Base-by-base conservation (phyloP, 257 asterid genomes). In the Capsicum pubescens region DNA sequence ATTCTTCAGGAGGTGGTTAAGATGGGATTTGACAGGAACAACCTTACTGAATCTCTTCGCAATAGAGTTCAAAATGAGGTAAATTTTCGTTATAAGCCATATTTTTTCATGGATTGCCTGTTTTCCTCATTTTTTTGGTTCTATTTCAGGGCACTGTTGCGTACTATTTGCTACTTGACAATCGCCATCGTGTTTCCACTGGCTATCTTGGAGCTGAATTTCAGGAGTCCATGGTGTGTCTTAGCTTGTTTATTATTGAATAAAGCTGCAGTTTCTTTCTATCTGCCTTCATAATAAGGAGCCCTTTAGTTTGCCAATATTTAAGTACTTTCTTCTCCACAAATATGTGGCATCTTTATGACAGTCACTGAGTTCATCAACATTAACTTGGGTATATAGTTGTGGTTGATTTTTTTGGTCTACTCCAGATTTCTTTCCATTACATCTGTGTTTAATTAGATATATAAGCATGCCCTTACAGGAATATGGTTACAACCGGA, bases 151-250 rank as follows among this genome's bases (percentile, higher is more conserved):
- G 97, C 64, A 95, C 99, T 9, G 95, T 95, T 79, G 88, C 99
- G 16, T 95, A 94, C 90, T 95, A 91, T 90, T 87, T 95, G 89
- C 91, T 95, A 72, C 90, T 94, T 36, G 99, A 95, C 94, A 95
- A 95, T 82, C 93, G 97, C 80, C 93, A 91, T 83, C 94, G 94
- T 79, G 91, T 82, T 86, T 87, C 93, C 86, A 93, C 87, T 85
- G 97, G 99, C 87, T 94, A 95, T 86, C 94, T 94, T 85, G 98
- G 99, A 84, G 95, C 95, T 89, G 99, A 94, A 89, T 95, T 93
- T 87, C 92, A 91, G 87, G 99, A 94, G 89, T 88, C 90, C 63
- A 82, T 91, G 97, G 99, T 95, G 70, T 14, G 90, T 52, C 68
- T 77, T 84, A 66, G 26, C 55, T 84, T 83, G 42, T 26, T 85